phyloP scores from a whole-genome alignment of 495 filamentous ascomycete genomes.

The Cercophora scortea region DNA sequence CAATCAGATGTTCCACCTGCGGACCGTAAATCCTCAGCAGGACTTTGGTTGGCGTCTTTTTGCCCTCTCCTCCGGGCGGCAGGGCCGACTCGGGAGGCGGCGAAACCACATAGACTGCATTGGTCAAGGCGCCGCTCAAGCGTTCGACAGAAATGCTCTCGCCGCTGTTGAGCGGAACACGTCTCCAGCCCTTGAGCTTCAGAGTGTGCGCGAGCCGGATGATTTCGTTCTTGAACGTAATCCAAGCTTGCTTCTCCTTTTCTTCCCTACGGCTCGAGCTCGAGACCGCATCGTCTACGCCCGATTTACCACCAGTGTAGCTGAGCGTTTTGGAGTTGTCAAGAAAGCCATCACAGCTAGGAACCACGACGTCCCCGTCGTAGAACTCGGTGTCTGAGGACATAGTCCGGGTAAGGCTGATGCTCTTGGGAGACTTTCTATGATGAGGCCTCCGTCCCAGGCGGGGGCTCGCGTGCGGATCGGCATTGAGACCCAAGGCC shows the following conservation, averaged over 20 bases:
- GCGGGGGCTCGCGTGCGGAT: slow-evolving; percentile 25
- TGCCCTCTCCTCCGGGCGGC: slow-evolving; percentile 21
- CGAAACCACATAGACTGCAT: slow-evolving; percentile 88
- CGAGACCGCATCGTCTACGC: slow-evolving; percentile 37
- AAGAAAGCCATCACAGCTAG: slow-evolving; percentile 67
- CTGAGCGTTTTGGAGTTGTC: slow-evolving; percentile 84
- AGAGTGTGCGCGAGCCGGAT: slow-evolving; percentile 84
- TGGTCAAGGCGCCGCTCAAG: slow-evolving; percentile 90
- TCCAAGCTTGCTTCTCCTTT: slow-evolving; percentile 69
- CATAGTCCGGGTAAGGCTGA: slow-evolving; percentile 23
- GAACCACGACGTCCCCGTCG: slow-evolving; percentile 63
- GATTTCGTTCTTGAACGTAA: slow-evolving; percentile 81
- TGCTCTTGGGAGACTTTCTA: slow-evolving; percentile 24
- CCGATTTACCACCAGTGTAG: slow-evolving; percentile 56
- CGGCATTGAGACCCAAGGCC: slow-evolving; percentile 31
- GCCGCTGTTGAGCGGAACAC: slow-evolving; percentile 55
- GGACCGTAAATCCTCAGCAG: slow-evolving; percentile 91
- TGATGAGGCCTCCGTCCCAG: slow-evolving; percentile 22
- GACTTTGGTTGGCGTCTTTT: slow-evolving; percentile 54
- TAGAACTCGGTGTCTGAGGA: slow-evolving; percentile 79
- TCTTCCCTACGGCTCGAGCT: slow-evolving; percentile 33
- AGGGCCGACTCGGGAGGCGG: slow-evolving; percentile 56
- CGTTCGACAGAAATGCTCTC: slow-evolving; percentile 72
- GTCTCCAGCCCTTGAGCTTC: slow-evolving; percentile 81
- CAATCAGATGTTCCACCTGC: slow-evolving; percentile 92